Base-by-base conservation (phyloP, 495 filamentous ascomycete genomes). In the Lasiosphaeriaceae sp. region DNA sequence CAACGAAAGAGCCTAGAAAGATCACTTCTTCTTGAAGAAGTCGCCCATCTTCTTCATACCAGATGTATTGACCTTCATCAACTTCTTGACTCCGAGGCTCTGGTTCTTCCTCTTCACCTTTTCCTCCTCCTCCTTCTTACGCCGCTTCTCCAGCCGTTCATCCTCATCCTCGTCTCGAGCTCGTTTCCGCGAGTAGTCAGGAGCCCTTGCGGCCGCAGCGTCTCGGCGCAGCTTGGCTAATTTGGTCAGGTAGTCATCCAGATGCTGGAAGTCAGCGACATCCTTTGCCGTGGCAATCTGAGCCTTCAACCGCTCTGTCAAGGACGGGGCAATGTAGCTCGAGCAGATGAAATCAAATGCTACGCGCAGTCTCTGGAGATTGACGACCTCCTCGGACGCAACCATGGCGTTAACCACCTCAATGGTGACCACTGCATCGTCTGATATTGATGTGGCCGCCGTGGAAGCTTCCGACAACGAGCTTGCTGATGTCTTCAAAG, bases 11-110 rank as follows among this genome's bases (percentile, higher is more conserved):
- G 3, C 19, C 7, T 12, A 21, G 11, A 41, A 52, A 21, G 12
- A 11, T 22, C 31, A 56, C 26, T 83, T 86, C 76, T 92, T 96
- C 37, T 79, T 81, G 69, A 98, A 98, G 70, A 97, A 98, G 58
- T 86, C 82, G 61, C 90, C 96, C 85, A 98, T 82, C 79, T 96
- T 97, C 80, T 89, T 90, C 94, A 99, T 99, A 23, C 94, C 95
- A 16, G 65, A 83, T 0, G 85, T 90, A 68, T 96, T 88, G 14
- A 89, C 93, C 75, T 97, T 97, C 68, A 86, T 87, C 64, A 99
- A 66, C 39, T 92, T 80, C 62, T 80, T 84, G 1, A 96, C 83
- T 0, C 81, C 92, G 19, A 82, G 77, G 60, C 87, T 93, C 72
- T 90, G 82, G 14, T 78, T 77, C 8, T 79, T 80, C 69, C 90